Percentiles rank a stretch among this genome's conserved stretches.
Conservation (phyloP, 164 flowering plant genomes). For the Piper longum region DNA sequence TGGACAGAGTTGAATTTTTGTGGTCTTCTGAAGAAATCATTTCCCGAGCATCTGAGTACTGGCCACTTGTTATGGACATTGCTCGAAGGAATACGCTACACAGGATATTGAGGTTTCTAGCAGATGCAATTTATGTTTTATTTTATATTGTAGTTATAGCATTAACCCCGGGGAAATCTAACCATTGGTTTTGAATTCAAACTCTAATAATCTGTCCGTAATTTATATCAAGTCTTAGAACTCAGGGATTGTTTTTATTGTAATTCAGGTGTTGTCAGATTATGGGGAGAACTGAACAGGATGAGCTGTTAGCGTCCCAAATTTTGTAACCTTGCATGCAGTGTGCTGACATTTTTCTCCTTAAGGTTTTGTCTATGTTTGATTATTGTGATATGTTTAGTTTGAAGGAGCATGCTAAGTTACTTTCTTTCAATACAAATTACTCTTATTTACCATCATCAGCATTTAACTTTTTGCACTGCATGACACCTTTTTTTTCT, state of each 20-base stretch:
- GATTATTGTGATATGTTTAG: background rate
- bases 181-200: background rate
- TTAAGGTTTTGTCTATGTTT: constrained; percentile 18
- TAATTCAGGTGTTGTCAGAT: constrained; percentile 59
- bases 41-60: constrained; percentile 56
- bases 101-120: constrained; percentile 34
- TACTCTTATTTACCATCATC: background rate
- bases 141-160: background rate
- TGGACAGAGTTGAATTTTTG: constrained; percentile 72
- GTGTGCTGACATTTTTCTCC: constrained; percentile 90
- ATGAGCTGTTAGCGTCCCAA: constrained; percentile 77
- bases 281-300: constrained; percentile 90
- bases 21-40: constrained; percentile 94
- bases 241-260: background rate
- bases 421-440: no score
- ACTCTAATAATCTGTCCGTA: background rate
- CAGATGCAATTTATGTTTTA: background rate
- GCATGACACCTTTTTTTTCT: background rate
- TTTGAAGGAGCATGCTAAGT: no score
- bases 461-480: background rate
- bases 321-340: constrained; percentile 97
- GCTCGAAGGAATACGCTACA: constrained; percentile 76
- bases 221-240: background rate
- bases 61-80: constrained; percentile 95
- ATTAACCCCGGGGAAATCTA: background rate